A percentile compares a stretch with the other conserved stretches of the same genome.
Conservation (phyloP, 2,329 filamentous ascomycete genomes). For the Fusarium musae region DNA sequence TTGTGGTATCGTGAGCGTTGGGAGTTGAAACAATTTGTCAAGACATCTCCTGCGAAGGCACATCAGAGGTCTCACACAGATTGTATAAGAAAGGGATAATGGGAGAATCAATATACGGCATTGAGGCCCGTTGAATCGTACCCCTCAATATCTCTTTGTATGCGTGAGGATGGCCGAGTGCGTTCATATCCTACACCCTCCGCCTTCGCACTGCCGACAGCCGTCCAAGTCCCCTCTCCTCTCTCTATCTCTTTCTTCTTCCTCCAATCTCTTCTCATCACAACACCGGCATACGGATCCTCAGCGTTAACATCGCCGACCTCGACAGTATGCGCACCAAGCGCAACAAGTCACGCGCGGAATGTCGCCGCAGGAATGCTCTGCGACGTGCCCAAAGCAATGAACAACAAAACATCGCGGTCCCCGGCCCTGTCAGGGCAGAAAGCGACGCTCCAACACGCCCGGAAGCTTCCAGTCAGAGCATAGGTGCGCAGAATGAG, state of each 20-base stretch:
- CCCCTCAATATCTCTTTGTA: neutral
- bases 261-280: neutral
- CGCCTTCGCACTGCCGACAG: neutral
- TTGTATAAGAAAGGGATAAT: fast-evolving
- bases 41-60: neutral
- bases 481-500: fast-evolving
- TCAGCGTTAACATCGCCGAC: neutral
- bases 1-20: fast-evolving
- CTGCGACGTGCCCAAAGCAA: too few species aligned
- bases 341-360: too few species aligned
- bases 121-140: fast-evolving
- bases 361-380: too few species aligned
- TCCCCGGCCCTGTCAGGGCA: neutral
- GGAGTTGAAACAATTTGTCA: neutral
- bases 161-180: neutral
- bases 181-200: neutral
- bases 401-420: too few species aligned
- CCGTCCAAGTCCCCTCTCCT: neutral
- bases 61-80: neutral
- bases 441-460: fast-evolving
- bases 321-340: too few species aligned
- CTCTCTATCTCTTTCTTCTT: neutral
- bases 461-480: fast-evolving
- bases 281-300: fast-evolving
- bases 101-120: fast-evolving